Conservation (phyloP, 148 eudicot genomes). For the Gaultheria prostrata region DNA sequence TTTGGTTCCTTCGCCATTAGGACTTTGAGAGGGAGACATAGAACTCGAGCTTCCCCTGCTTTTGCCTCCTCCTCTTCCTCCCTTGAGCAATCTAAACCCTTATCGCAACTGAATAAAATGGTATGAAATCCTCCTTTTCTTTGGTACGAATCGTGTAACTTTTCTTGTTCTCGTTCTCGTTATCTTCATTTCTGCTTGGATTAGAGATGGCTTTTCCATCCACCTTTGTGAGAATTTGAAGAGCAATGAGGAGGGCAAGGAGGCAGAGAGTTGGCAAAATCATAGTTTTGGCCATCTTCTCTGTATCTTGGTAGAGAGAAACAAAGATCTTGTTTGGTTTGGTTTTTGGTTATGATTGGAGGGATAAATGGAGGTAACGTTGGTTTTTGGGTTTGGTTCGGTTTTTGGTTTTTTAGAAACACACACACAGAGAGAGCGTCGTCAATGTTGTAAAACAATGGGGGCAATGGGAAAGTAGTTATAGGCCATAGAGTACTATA, state of each 20-base stretch:
- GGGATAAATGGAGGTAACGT: too few species aligned
- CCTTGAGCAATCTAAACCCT: not conserved
- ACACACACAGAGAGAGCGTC: too few species aligned
- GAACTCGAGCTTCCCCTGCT: not conserved
- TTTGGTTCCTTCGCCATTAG: not conserved
- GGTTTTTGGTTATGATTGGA: too few species aligned
- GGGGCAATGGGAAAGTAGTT: too few species aligned
- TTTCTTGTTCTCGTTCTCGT: not conserved
- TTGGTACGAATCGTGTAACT: not conserved
- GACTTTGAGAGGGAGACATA: not conserved
- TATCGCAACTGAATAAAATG: not conserved
- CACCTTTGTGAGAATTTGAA: not conserved
- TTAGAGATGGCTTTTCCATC: not conserved
- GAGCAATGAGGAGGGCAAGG: not conserved
- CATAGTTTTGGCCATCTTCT: not conserved
- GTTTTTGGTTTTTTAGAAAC: too few species aligned
- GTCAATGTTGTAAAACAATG: too few species aligned
- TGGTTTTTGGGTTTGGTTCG: too few species aligned
- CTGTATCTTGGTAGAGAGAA: not conserved
- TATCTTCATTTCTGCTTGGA: not conserved
- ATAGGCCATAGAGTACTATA: not conserved
- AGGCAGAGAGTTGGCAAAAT: not conserved
- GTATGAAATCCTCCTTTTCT: not conserved
- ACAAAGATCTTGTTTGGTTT: too few species aligned
- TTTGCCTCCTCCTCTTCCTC: not conserved